Base-by-base conservation (phyloP, 305 asterid genomes). In the Fraxinus angustifolia region DNA sequence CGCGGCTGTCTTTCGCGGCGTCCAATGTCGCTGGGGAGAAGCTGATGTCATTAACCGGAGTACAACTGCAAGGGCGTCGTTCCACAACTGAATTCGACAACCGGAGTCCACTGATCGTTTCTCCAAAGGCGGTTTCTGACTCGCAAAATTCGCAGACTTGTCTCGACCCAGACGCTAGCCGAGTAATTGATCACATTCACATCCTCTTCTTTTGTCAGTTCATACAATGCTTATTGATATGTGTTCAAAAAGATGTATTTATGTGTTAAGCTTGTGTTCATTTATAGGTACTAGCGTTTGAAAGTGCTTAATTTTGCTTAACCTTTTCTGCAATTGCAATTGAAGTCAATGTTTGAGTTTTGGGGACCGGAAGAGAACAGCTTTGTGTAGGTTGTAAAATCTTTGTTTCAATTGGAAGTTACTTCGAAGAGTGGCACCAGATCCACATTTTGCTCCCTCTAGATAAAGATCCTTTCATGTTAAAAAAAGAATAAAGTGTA, bases 121-220 rank as follows among this genome's bases (percentile, higher is more conserved):
- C 97, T 35, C 98, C 98, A 12, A 91, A 90, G 82, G 98, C 97
- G 28, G 97, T 92, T 48, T 94, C 98, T 53, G 98, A 94, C 88
- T 94, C 98, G 34, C 97, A 91, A 80, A 94, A 87, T 80, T 88
- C 98, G 81, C 98, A 92, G 87, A 93, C 98, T 0, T 93, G 98
- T 87, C 97, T 93, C 12, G 92, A 94, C 82, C 98, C 98, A 33
- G 98, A 93, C 70, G 98, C 98, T 75, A 92, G 97, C 86, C 78
- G 92, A 33, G 98, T 94, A 91, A 77, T 73, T 30, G 14, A 40
- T 65, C 58, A 60, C 75, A 78, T 82, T 76, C 36, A 50, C 75
- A 76, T 83, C 79, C 31, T 11, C 53, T 42, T 21, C 14, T 80
- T 79, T 11, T 33, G 45, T 79, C 42, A 2, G 28, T 81, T 17